Evolutionary conservation across 2,329 filamentous ascomycete genomes (phyloP).

Genomic region (Cryphonectria carpinicola): DNA sequence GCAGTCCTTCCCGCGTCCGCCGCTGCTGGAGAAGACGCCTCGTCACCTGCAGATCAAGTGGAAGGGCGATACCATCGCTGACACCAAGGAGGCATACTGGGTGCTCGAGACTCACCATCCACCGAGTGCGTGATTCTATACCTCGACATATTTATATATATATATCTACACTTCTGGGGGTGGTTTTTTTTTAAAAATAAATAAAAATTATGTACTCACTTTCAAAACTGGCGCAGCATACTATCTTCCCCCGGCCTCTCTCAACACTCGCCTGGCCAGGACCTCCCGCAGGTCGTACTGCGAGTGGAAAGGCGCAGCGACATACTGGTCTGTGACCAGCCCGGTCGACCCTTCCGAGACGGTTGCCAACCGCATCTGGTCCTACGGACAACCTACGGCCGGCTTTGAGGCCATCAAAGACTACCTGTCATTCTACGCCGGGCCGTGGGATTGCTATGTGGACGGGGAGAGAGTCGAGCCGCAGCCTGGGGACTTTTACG

Average conservation of each 20-base stretch:
- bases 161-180: background rate
- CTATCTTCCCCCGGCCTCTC: slow-evolving; percentile 58
- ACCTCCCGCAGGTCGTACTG: slow-evolving; percentile 54
- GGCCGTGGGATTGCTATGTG: slow-evolving; percentile 65
- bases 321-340: slow-evolving; percentile 57
- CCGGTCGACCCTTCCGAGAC: slow-evolving; percentile 40
- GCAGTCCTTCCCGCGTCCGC: slow-evolving; percentile 61
- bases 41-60: slow-evolving; percentile 61
- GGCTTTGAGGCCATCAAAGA: slow-evolving; percentile 57
- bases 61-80: slow-evolving; percentile 57
- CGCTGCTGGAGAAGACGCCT: slow-evolving; percentile 56
- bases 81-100: slow-evolving; percentile 64
- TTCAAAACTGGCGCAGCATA: slow-evolving; percentile 48
- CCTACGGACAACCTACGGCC: slow-evolving; percentile 58
- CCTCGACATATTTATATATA: background rate
- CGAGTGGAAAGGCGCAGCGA: slow-evolving; percentile 65
- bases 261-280: slow-evolving; percentile 51
- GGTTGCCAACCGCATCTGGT: slow-evolving; percentile 60
- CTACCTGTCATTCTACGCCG: slow-evolving; percentile 63
- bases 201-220: background rate
- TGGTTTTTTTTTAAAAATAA: background rate
- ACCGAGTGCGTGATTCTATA: slow-evolving; percentile 50
- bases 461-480: slow-evolving; percentile 63
- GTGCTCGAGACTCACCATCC: slow-evolving; percentile 66
- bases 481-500: slow-evolving; percentile 66